These are phyloP conservation scores for Pythium rhizo-oryzae DNA, from an alignment of 352 stramenopile species.

Conservation along the genomic window DNA sequence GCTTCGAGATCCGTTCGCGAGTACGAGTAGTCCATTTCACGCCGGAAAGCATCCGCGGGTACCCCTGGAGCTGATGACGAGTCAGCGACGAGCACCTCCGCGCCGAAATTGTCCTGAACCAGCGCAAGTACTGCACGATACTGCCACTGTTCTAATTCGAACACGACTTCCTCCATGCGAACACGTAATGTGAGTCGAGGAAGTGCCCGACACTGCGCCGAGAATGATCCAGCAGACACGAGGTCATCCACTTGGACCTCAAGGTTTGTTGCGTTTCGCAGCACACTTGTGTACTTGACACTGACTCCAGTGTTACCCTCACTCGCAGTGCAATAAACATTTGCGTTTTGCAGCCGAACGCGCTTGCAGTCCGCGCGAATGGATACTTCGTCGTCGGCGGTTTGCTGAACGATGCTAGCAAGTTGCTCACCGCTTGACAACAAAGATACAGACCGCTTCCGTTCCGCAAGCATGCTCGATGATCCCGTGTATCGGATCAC, in stretches of 20 bases:
- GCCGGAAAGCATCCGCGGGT: conserved; percentile 30
- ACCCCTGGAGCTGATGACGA: not conserved
- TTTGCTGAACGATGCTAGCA: not conserved
- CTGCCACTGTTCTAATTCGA: conserved; percentile 33
- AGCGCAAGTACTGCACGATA: conserved; percentile 74
- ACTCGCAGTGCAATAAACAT: conserved; percentile 40
- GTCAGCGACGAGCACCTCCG: conserved; percentile 42
- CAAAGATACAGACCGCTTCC: conserved; percentile 10
- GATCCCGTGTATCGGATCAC: conserved; percentile 46
- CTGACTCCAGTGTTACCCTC: not conserved
- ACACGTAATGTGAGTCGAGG: conserved; percentile 62
- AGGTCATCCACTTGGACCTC: conserved; percentile 74
- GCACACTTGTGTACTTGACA: conserved; percentile 25
- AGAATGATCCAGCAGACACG: conserved; percentile 45
- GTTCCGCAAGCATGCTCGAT: conserved; percentile 24
- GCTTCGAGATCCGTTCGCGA: conserved; percentile 65
- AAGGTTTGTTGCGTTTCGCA: conserved; percentile 50
- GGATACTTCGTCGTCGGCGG: conserved; percentile 5
- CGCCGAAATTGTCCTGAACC: conserved; percentile 75
- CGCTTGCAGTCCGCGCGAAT: conserved; percentile 43
- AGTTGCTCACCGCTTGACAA: not conserved
- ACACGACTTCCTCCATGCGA: conserved; percentile 31
- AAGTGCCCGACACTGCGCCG: conserved; percentile 41
- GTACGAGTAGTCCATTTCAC: conserved; percentile 73
- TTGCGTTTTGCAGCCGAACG: conserved; percentile 55